Evolutionary conservation across 164 flowering plant species (phyloP).

Genomic region (Liquidambar formosana): DNA sequence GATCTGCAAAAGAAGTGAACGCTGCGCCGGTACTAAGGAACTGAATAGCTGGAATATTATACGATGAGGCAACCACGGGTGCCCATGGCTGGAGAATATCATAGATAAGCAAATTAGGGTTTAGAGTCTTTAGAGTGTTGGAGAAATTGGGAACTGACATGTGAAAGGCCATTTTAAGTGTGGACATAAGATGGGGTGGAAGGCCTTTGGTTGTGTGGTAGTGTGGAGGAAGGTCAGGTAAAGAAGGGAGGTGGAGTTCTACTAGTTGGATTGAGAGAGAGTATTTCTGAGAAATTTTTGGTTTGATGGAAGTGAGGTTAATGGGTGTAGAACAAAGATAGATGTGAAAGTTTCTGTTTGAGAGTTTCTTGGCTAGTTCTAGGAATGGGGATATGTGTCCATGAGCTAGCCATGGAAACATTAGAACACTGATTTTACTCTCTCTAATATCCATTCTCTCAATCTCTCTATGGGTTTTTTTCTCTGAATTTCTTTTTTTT

Average conservation of each 20-base stretch:
- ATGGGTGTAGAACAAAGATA: conserved; percentile 47
- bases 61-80: not conserved
- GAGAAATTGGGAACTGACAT: conserved; percentile 10
- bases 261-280: conserved; percentile 27
- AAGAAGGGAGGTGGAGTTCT: conserved; percentile 32
- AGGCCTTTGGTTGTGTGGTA: conserved; percentile 38
- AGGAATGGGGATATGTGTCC: conserved; percentile 37
- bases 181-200: conserved; percentile 26
- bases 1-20: not conserved
- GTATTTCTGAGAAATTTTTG: conserved; percentile 4
- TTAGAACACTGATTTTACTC: conserved; percentile 12
- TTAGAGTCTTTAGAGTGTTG: conserved; percentile 9
- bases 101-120: conserved; percentile 24
- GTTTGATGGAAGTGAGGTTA: conserved; percentile 34
- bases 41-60: conserved; percentile 8
- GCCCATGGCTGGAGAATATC: conserved; percentile 35
- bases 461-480: not conserved
- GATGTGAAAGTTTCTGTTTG: conserved; percentile 22
- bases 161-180: conserved; percentile 27
- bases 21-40: conserved; percentile 7
- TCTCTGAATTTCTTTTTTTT: too few species aligned
- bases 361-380: conserved; percentile 41
- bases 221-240: conserved; percentile 40
- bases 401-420: conserved; percentile 40
- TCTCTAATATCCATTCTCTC: not conserved